phyloP scores from a whole-genome alignment of 129 eudicot genomes.

The Rutidosis leptorrhynchoides region DNA sequence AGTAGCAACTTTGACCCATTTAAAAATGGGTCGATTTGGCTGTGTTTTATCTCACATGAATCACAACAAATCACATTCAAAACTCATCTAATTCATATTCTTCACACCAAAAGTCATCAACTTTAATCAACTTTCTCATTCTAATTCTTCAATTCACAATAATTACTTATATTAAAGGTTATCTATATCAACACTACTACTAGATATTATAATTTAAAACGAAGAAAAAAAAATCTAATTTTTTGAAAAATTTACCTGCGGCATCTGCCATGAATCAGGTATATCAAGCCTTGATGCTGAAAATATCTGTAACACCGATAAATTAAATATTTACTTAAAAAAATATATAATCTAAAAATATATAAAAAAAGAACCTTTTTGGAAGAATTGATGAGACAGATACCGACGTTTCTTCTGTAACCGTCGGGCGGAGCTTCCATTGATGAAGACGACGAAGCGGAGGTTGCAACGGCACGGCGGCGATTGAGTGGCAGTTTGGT shows the following conservation, averaged over 20 bases:
- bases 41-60: background rate
- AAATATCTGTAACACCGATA: conserved; percentile 46
- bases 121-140: background rate
- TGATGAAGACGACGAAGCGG: conserved; percentile 36
- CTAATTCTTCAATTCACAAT: background rate
- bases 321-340: background rate
- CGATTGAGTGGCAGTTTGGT: conserved; percentile 27
- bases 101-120: background rate
- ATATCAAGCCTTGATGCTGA: conserved; percentile 92
- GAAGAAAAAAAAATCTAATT: background rate
- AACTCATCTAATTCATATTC: background rate
- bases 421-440: conserved; percentile 85
- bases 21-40: background rate
- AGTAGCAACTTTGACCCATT: background rate
- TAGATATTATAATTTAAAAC: background rate
- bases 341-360: background rate
- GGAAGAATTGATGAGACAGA: conserved; percentile 74
- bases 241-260: conserved; percentile 53
- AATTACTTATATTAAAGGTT: conserved; percentile 1
- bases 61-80: background rate
- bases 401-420: conserved; percentile 85
- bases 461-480: conserved; percentile 17
- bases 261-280: conserved; percentile 97
- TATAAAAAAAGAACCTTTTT: conserved; percentile 44
- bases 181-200: background rate